Conservation (phyloP, 257 asterid species). For the Phtheirospermum japonicum region DNA sequence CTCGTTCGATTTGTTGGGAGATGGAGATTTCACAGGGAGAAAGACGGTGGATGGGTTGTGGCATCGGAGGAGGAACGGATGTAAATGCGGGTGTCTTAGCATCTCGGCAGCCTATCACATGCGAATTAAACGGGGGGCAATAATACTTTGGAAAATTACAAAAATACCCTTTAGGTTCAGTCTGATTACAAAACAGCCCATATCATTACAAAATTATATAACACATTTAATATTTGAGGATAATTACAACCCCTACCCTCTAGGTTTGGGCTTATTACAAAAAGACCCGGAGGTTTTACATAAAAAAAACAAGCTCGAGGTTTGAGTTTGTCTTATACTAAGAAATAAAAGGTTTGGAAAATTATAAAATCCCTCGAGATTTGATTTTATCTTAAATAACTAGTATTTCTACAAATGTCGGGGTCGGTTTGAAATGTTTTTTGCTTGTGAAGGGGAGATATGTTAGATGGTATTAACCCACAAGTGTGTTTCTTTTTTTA, state of each 20-base stretch:
- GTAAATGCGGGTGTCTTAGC: constrained; percentile 85
- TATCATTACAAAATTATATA: not conserved
- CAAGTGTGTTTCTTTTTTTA: too few relatives aligned
- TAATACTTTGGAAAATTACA: not conserved
- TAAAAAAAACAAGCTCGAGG: too few relatives aligned
- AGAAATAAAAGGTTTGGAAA: too few relatives aligned
- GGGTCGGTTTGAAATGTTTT: too few relatives aligned
- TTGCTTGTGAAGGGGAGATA: too few relatives aligned
- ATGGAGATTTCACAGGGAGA: constrained; percentile 92
- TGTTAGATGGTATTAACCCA: too few relatives aligned
- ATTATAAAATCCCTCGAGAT: too few relatives aligned
- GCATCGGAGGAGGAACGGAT: constrained; percentile 76
- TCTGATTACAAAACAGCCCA: not conserved
- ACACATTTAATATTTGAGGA: not conserved
- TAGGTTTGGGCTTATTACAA: not conserved
- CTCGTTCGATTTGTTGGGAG: constrained; percentile 61
- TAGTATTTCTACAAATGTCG: not conserved
- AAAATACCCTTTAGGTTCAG: not conserved
- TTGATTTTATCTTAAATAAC: not conserved
- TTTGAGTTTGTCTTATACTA: too few relatives aligned
- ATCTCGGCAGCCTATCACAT: constrained; percentile 75
- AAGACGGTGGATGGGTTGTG: constrained; percentile 67
- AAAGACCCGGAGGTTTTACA: not conserved
- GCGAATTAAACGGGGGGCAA: not conserved
- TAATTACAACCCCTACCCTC: not conserved